Conservation (phyloP, 495 filamentous ascomycete genomes). For the Podospora comata region DNA sequence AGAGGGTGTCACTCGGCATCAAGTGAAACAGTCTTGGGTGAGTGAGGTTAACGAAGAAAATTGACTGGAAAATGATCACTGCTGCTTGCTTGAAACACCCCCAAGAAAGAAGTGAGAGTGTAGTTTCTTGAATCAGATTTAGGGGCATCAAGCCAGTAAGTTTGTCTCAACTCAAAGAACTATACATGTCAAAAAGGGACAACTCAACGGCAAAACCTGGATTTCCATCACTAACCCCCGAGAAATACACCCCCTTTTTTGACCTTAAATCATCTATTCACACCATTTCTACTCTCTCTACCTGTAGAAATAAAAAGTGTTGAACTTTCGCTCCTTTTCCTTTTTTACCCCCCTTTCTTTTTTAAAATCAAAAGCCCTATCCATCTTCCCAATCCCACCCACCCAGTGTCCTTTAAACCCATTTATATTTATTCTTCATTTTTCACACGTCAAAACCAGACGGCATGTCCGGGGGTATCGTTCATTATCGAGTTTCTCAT, state of each 20-base stretch:
- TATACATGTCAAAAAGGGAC: too few relatives aligned
- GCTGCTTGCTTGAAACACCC: too few relatives aligned
- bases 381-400: background rate
- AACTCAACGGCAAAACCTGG: too few relatives aligned
- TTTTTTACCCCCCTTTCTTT: background rate
- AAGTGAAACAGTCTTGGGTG: too few relatives aligned
- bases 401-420: background rate
- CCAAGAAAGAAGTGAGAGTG: too few relatives aligned
- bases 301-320: background rate
- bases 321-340: background rate
- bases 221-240: too few relatives aligned
- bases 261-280: background rate
- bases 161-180: too few relatives aligned
- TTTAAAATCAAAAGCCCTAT: background rate
- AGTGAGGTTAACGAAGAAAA: too few relatives aligned
- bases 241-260: background rate
- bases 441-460: background rate
- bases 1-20: too few relatives aligned
- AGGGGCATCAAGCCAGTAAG: too few relatives aligned
- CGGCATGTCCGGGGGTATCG: constrained; percentile 15
- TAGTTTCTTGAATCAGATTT: too few relatives aligned
- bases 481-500: constrained; percentile 5
- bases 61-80: too few relatives aligned
- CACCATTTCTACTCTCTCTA: background rate
- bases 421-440: constrained; percentile 11